Evolutionary conservation across 352 stramenopile genomes (phyloP), one percentile per base, ranked within the genome.

Genomic region (Phytophthora cryptogea): DNA sequence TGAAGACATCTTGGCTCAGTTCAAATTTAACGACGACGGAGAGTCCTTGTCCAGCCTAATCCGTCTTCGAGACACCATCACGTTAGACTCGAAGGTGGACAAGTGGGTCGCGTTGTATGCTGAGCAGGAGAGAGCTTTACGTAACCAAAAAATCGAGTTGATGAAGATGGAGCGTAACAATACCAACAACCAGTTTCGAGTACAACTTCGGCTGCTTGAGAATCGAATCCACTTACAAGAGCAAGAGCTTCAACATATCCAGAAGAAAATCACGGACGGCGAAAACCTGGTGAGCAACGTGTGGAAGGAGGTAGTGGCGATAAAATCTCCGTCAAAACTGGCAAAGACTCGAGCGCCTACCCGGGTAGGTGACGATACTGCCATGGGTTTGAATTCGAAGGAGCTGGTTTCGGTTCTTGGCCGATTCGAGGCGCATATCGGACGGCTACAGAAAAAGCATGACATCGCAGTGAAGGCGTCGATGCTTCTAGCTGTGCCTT

Each of bases 1-100:
- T 3, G 80, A 91, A 46, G 83, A 94, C 39, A 90, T 92, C 35
- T 62, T 89, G 9, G 77, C 81, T 3, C 74, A 89, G 54, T 92
- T 87, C 68, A 94, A 94, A 44, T 90, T 82, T 66, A 88, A 89
- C 43, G 85, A 94, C 31, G 83, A 94, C 44, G 83, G 84, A 42
- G 82, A 91, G 44, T 90, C 80, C 7, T 46, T 94, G n/a, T 74
- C 67, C 2, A 81, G 66, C 43, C 47, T 94, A 14, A 70, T 89
- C 32, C 80, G 84, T 10, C 60, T 94, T 36, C 79, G 79, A 59
- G 78, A 91, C 26, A 92, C 84, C 2, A 90, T 92, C 28, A 63
- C 70, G 8, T 72, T 72, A 27, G 82, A 94, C 26, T 66, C 70
- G 0, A 86, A 86, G 20, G 82, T 92, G 10, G 67, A 67, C 27